Evolutionary conservation across 805 yeast genomes (phyloP).

Genomic region (Grigorovia jiainica): DNA sequence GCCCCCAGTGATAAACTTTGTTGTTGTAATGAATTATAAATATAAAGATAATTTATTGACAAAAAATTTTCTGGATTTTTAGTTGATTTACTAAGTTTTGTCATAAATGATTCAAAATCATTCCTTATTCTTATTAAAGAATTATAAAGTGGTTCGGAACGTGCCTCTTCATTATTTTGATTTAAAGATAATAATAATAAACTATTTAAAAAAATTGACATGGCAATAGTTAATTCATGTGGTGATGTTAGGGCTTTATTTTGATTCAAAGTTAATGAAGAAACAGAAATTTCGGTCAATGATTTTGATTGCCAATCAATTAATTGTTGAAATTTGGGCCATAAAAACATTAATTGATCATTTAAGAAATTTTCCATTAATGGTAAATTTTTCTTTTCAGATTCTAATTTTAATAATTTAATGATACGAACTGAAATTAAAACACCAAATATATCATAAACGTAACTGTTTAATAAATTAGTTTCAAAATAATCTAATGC

Average conservation of each 20-base stretch:
- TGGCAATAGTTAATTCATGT: slow-evolving; percentile 65
- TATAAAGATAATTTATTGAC: slow-evolving; percentile 40
- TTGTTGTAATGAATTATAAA: slow-evolving; percentile 23
- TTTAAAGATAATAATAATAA: slow-evolving; percentile 44
- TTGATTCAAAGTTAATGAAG: slow-evolving; percentile 12
- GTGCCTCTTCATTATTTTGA: slow-evolving; percentile 13
- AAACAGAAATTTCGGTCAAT: slow-evolving; percentile 41
- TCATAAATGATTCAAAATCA: slow-evolving; percentile 71
- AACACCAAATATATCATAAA: slow-evolving; percentile 71
- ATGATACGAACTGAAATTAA: slow-evolving; percentile 64
- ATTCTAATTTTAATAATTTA: slow-evolving; percentile 52
- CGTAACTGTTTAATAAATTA: slow-evolving; percentile 22
- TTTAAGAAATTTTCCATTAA: slow-evolving; percentile 59
- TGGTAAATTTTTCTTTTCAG: slow-evolving; percentile 64
- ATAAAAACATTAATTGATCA: slow-evolving; percentile 53
- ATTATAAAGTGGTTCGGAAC: slow-evolving; percentile 62
- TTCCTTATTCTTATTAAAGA: slow-evolving; percentile 61
- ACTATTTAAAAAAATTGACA: slow-evolving; percentile 64
- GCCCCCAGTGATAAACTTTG: slow-evolving; percentile 11
- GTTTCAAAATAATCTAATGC: slow-evolving; percentile 42
- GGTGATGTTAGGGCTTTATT: slow-evolving; percentile 34
- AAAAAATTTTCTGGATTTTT: slow-evolving; percentile 60
- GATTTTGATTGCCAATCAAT: slow-evolving; percentile 72
- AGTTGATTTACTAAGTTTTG: slow-evolving; percentile 51
- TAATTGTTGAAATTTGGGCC: slow-evolving; percentile 79